Evolutionary conservation across 768 basidiomycete genomes (phyloP).

Genomic region (Trametes villosa): DNA sequence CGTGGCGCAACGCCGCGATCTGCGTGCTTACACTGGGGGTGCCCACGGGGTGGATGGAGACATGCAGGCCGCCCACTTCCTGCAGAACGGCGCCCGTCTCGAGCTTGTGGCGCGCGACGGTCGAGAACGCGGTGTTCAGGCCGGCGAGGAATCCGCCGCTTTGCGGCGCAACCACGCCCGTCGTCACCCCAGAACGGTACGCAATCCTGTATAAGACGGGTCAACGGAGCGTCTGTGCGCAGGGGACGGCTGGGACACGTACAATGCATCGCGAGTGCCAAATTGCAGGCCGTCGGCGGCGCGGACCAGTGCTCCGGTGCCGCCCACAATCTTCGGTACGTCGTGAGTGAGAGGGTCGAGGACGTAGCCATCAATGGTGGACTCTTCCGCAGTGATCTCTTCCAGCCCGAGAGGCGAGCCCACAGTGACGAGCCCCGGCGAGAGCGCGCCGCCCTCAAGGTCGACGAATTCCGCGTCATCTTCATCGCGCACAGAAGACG

Average conservation of each 20-base stretch:
- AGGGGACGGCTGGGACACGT: constrained; percentile 21
- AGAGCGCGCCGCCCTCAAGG: constrained; percentile 68
- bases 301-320: constrained; percentile 45
- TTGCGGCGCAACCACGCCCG: constrained; percentile 47
- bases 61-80: constrained; percentile 41
- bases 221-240: no score
- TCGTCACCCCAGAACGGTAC: constrained; percentile 49
- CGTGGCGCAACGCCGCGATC: constrained; percentile 67
- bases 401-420: constrained; percentile 69
- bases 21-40: constrained; percentile 73
- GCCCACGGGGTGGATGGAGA: constrained; percentile 48
- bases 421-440: constrained; percentile 65
- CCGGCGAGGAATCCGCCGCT: constrained; percentile 43
- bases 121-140: constrained; percentile 44
- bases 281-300: constrained; percentile 80
- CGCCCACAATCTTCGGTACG: constrained; percentile 42
- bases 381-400: constrained; percentile 69
- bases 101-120: constrained; percentile 43
- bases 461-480: constrained; percentile 46
- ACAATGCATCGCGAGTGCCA: constrained; percentile 61
- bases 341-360: constrained; percentile 47
- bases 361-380: constrained; percentile 58
- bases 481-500: background rate
- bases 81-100: constrained; percentile 45
- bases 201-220: constrained; percentile 50